phyloP scores from a whole-genome alignment of 2,329 filamentous ascomycete genomes.

The Colletotrichum sp. region DNA sequence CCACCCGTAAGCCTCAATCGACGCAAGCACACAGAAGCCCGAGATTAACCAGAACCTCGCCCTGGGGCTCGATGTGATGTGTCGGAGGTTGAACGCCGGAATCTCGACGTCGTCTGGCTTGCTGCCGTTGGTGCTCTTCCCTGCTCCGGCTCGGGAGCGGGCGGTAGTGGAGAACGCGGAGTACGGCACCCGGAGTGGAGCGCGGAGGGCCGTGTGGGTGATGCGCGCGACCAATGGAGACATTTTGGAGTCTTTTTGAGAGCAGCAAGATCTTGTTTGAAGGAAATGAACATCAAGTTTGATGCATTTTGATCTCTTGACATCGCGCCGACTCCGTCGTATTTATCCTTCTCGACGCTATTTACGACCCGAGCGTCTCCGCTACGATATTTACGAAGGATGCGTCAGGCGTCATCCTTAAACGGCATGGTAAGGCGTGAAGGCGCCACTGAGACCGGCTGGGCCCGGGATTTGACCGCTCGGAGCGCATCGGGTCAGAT shows the following conservation, averaged over 20 bases:
- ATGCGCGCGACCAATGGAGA: not conserved
- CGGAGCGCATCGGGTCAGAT: not conserved
- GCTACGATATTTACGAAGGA: conserved; percentile 5
- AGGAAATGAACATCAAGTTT: not conserved
- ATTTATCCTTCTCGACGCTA: not conserved
- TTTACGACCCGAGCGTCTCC: not conserved
- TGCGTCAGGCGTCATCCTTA: not conserved
- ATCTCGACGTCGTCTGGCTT: conserved; percentile 13
- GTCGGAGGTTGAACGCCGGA: conserved; percentile 24
- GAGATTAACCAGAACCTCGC: conserved; percentile 16
- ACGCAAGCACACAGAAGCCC: conserved; percentile 16
- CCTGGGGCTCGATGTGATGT: conserved; percentile 24
- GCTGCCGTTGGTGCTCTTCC: not conserved
- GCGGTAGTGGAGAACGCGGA: conserved; percentile 13
- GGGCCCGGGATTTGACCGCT: not conserved
- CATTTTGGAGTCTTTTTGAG: not conserved
- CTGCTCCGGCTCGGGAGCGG: not conserved
- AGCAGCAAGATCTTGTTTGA: too few species aligned
- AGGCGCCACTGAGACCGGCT: not conserved
- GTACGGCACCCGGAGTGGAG: not conserved
- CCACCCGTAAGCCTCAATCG: conserved; percentile 24
- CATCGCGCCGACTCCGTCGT: not conserved
- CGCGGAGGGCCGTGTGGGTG: not conserved
- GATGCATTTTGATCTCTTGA: not conserved
- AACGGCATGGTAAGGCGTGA: not conserved